Base-by-base conservation (phyloP, 2,329 filamentous ascomycete genomes). In the Xylaria sp. region DNA sequence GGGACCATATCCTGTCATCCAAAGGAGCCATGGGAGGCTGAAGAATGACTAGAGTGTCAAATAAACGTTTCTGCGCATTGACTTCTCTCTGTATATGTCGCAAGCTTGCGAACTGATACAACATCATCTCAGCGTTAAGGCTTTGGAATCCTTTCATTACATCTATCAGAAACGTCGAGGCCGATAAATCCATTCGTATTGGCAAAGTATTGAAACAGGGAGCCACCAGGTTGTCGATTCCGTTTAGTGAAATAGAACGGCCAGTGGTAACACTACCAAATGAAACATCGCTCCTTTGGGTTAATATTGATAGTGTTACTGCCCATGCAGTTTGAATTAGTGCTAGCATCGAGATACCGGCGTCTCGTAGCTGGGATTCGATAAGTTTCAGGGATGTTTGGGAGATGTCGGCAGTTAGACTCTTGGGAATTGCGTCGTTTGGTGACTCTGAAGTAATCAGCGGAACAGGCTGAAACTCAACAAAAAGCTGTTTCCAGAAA, bases 181-280 rank as follows among this genome's bases (percentile, higher is more conserved):
- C 76, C 0, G 84, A 80, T 10, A 92, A 70, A 39, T 88, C 81
- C 18, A 89, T 81, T 32, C 93, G 87, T 1, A 94, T 77, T 0
- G 94, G 94, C 13, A 97, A 81, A 0, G 94, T 97, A 77, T 97
- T 98, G 84, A 98, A 97, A 78, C 94, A 97, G 0, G 94, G 94
- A 0, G 93, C 94, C n/a, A 97, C 88, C 6, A 97, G 86, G 3
- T 85, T 83, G 46, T 94, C 90, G 12, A 95, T 83, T 0, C 86
- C 87, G 6, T 91, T 86, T 2, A 94, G 79, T 0, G 88, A 81
- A 10, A 93, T 77, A 0, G 90, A 91, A 8, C 94, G 89, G 1
- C 94, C 94, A 76, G 89, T 94, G 65, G 95, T 87, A 2, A 98
- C 91, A 74, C 93, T 96, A 0, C 95, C 94, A 76, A 98, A 97